Percentiles rank a stretch among this genome's conserved stretches.
Conservation (phyloP, 169 alveolate genomes). For the Cryptosporidium baileyi region DNA sequence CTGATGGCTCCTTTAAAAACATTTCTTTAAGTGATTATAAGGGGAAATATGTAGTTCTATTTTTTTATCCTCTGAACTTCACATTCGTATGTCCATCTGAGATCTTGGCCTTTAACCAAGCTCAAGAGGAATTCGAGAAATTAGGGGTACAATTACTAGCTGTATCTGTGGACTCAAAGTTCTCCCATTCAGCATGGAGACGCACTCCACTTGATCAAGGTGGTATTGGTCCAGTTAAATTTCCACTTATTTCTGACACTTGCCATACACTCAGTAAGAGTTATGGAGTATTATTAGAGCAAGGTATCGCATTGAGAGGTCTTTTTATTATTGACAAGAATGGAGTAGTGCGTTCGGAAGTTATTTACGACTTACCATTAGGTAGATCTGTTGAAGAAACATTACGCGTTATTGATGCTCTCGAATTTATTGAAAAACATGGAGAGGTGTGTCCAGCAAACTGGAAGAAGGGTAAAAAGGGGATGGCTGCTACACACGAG, state of each 20-base stretch:
- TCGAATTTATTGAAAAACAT: conserved; percentile 92
- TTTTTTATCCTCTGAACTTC: conserved; percentile 99
- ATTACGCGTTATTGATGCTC: conserved; percentile 94
- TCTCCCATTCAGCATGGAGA: conserved; percentile 95
- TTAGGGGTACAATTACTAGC: conserved; percentile 91
- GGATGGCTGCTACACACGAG: conserved; percentile 94
- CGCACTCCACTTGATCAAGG: conserved; percentile 93
- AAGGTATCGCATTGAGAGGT: conserved; percentile 97
- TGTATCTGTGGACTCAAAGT: conserved; percentile 96
- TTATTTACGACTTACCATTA: conserved; percentile 97
- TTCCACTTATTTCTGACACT: conserved; percentile 93
- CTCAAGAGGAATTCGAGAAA: conserved; percentile 91
- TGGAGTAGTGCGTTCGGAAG: conserved; percentile 93
- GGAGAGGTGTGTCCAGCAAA: conserved; percentile 99
- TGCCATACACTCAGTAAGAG: conserved; percentile 87
- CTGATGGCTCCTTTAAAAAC: conserved; percentile 89
- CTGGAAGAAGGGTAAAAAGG: conserved; percentile 96
- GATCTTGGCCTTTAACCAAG: conserved; percentile 92
- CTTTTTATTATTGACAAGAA: conserved; percentile 95
- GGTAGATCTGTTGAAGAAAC: conserved; percentile 98
- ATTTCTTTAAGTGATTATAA: conserved; percentile 89
- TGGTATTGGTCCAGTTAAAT: conserved; percentile 95
- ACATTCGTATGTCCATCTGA: conserved; percentile 99
- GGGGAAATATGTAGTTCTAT: conserved; percentile 95
- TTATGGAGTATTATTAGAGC: conserved; percentile 92